A percentile compares a stretch with the other conserved stretches of the same genome.
Conservation (phyloP, 345 rosid genomes). For the Camelina hispida region DNA sequence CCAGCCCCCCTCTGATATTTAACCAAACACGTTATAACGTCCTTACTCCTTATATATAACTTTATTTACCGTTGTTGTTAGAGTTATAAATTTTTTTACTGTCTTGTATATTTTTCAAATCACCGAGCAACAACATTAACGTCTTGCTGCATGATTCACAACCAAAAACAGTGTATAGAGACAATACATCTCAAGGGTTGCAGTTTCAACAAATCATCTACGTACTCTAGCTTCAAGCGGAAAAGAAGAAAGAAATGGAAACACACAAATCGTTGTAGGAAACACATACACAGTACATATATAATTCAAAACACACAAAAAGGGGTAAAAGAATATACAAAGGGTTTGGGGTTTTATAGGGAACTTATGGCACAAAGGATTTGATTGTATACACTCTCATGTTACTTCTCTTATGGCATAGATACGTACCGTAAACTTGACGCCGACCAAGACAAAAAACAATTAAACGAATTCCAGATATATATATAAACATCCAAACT, state of each 20-base stretch:
- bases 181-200: not conserved
- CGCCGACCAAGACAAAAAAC: slow-evolving; percentile 21
- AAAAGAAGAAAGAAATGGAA: not conserved
- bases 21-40: no score
- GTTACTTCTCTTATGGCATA: slow-evolving; percentile 31
- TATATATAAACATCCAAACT: slow-evolving; percentile 33
- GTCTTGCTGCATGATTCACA: no score
- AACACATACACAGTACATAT: slow-evolving; percentile 35
- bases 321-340: slow-evolving; percentile 37
- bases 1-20: no score
- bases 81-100: no score
- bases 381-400: slow-evolving; percentile 9
- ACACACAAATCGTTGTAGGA: slow-evolving; percentile 9
- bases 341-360: slow-evolving; percentile 22
- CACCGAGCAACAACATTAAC: no score
- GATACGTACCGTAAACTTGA: slow-evolving; percentile 26
- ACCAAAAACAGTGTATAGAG: no score
- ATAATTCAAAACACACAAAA: slow-evolving; percentile 32
- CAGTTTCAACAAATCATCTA: not conserved
- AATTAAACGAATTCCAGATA: slow-evolving; percentile 11
- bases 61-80: no score
- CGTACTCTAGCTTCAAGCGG: not conserved
- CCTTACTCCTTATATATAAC: no score
- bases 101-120: no score
- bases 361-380: slow-evolving; percentile 39